A percentile compares a stretch with the other conserved stretches of the same genome.
These are phyloP conservation scores for Lentinula boryana DNA, from an alignment of 768 basidiomycete species.

Conservation along the genomic window DNA sequence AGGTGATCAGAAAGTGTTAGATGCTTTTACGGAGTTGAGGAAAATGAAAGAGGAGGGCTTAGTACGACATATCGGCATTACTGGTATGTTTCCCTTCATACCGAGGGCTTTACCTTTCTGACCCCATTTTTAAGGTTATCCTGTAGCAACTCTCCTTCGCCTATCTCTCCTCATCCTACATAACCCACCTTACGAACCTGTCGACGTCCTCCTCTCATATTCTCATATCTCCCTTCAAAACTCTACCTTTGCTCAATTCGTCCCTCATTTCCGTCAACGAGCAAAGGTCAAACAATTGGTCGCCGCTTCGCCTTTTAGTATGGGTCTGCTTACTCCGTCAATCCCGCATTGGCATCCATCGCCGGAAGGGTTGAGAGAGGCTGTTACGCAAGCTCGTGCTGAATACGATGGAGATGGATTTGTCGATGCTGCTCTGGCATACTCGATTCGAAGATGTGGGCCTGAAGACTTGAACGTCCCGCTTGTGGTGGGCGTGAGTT, in stretches of 20 bases:
- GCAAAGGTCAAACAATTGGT: slow-evolving; percentile 66
- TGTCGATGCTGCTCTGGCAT: slow-evolving; percentile 67
- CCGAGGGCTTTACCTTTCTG: not conserved
- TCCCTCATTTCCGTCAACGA: slow-evolving; percentile 48
- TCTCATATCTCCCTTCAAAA: slow-evolving; percentile 79
- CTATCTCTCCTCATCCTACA: slow-evolving; percentile 68
- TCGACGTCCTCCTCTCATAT: slow-evolving; percentile 79
- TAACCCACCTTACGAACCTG: slow-evolving; percentile 57
- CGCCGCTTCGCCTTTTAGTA: slow-evolving; percentile 78
- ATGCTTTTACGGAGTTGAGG: slow-evolving; percentile 59
- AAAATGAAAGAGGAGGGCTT: slow-evolving; percentile 69
- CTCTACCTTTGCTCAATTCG: slow-evolving; percentile 49
- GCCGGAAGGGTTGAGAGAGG: slow-evolving; percentile 39
- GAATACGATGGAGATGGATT: slow-evolving; percentile 42
- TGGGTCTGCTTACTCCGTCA: slow-evolving; percentile 65
- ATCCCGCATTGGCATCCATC: slow-evolving; percentile 76
- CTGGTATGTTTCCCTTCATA: slow-evolving; percentile 39
- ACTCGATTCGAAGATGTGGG: slow-evolving; percentile 47
- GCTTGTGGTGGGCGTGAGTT: slow-evolving; percentile 68
- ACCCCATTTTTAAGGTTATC: slow-evolving; percentile 48
- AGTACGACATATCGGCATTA: slow-evolving; percentile 71
- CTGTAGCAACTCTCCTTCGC: slow-evolving; percentile 80
- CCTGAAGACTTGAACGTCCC: slow-evolving; percentile 40
- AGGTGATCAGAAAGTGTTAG: slow-evolving; percentile 69
- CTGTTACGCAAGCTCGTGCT: slow-evolving; percentile 24